phyloP scores from a whole-genome alignment of 1,139 yeast genomes.

The Geotrichum cucujoidarum region DNA sequence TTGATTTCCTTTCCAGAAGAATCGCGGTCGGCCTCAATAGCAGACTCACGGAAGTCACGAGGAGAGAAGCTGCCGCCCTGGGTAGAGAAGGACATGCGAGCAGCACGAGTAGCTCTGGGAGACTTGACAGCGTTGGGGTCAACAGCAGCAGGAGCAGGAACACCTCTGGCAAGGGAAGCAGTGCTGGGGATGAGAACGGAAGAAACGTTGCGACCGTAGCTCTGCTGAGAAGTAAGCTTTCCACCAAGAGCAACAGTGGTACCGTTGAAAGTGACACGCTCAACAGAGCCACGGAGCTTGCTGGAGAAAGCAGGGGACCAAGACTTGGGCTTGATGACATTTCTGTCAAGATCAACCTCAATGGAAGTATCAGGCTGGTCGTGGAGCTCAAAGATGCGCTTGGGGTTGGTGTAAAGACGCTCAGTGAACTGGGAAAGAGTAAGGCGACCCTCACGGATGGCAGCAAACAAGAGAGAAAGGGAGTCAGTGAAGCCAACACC shows the following conservation, averaged over 20 bases:
- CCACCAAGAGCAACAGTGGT: constrained; percentile 86
- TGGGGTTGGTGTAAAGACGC: constrained; percentile 80
- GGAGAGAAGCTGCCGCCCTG: constrained; percentile 18
- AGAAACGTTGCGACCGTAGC: constrained; percentile 49
- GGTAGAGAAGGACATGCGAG: constrained; percentile 40
- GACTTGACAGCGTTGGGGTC: constrained; percentile 20
- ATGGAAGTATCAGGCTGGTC: constrained; percentile 68
- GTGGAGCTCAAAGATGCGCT: constrained; percentile 74
- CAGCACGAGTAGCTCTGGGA: constrained; percentile 11
- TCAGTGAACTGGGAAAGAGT: constrained; percentile 66
- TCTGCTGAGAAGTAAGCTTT: constrained; percentile 51
- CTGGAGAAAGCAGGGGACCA: constrained; percentile 50
- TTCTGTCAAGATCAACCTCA: constrained; percentile 79
- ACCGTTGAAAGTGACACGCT: constrained; percentile 75
- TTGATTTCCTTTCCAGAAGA: constrained; percentile 33
- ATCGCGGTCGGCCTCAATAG: constrained; percentile 35
- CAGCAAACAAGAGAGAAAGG: constrained; percentile 74
- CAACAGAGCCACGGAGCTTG: constrained; percentile 71
- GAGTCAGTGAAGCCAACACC: constrained; percentile 79
- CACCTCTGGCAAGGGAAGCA: constrained; percentile 20
- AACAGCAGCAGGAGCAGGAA: constrained; percentile 16
- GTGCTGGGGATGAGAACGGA: constrained; percentile 25
- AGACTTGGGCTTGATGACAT: constrained; percentile 42
- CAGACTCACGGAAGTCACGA: constrained; percentile 23
- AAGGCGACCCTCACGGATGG: constrained; percentile 68